phyloP scores from a whole-genome alignment of 805 yeast species.

The Diddensiella santjacobensis region DNA sequence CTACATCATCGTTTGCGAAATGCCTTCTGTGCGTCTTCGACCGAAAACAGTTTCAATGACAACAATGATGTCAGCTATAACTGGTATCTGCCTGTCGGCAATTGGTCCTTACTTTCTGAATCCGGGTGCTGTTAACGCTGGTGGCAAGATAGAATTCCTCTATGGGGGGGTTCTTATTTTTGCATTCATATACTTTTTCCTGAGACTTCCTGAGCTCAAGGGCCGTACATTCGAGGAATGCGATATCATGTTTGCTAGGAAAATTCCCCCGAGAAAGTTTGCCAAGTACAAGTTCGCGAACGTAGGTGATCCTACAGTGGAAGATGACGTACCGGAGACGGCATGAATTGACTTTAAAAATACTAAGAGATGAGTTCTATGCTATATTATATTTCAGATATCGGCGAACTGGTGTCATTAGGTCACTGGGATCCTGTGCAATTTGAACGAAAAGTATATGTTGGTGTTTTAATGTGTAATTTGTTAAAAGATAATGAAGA shows the following conservation, averaged over 20 bases:
- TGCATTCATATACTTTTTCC: constrained; percentile 40
- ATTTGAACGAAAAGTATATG: too few relatives aligned
- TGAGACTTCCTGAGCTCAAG: constrained; percentile 54
- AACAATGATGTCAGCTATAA: constrained; percentile 29
- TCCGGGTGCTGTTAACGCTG: constrained; percentile 42
- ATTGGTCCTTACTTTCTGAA: constrained; percentile 44
- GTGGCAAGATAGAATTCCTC: constrained; percentile 46
- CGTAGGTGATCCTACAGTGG: constrained; percentile 12
- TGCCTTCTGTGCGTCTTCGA: constrained; percentile 40
- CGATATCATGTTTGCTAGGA: constrained; percentile 42
- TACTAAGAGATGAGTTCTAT: too few relatives aligned
- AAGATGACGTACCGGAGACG: constrained; percentile 6
- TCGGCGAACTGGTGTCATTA: too few relatives aligned
- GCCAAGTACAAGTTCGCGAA: constrained; percentile 7
- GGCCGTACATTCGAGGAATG: constrained; percentile 54
- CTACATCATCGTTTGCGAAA: constrained; percentile 39
- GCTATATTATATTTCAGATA: too few relatives aligned
- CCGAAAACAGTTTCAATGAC: constrained; percentile 42
- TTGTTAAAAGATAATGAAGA: too few relatives aligned
- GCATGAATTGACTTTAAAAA: too few relatives aligned
- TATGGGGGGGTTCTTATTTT: constrained; percentile 38
- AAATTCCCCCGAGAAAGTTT: constrained; percentile 27
- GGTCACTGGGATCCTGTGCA: too few relatives aligned
- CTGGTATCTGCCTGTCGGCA: constrained; percentile 30
- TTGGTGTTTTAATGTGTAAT: too few relatives aligned